Base-by-base conservation (phyloP, 2,329 filamentous ascomycete genomes). In the Microcyclosporella mali region DNA sequence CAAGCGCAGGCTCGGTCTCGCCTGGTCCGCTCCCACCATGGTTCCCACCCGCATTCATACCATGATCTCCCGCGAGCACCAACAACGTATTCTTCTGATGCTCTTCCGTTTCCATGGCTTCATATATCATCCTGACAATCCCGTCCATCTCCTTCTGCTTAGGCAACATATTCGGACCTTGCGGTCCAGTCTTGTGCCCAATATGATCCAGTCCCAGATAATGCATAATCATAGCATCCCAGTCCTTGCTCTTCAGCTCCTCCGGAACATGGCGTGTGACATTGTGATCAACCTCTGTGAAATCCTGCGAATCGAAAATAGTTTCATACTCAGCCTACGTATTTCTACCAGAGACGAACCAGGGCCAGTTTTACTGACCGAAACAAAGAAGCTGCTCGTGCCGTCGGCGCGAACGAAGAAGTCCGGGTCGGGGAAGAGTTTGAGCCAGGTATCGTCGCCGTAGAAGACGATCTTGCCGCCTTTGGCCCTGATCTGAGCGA, bases 11-110 rank as follows among this genome's bases (percentile, higher is more conserved):
- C 1, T 90, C 95, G 1, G 92, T 97, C 69, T 98, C 92, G 33
- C 92, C 90, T 1, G 88, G 79, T 0, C 89, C 89, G 8, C 90
- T 95, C 30, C 90, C 92, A 21, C 92, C 92, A 62, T 98, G 92
- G 55, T 97, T 97, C 2, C 92, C 92, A 15, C 87, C 92, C 56
- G 97, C 90, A 56, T 97, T 98, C 92, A 98, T 98, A n/a, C 92
- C 92, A 61, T 98, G 92, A 57, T 98, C 94, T 43, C 92, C 92
- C 43, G 84, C 88, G 6, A 98, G 68, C 2, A 98, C 81, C 34
- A 98, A 75, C 2, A 98, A 69, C 0, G 90, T 88, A 3, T 85
- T 84, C 25, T 78, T 61, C 1, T 95, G 78, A 63, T 95, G 84
- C 1, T 75, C 61, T 43, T 85, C 69, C 3, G 73, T 74, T 57